Base-by-base conservation (phyloP, 257 asterid species). In the Galeopsis tetrahit region DNA sequence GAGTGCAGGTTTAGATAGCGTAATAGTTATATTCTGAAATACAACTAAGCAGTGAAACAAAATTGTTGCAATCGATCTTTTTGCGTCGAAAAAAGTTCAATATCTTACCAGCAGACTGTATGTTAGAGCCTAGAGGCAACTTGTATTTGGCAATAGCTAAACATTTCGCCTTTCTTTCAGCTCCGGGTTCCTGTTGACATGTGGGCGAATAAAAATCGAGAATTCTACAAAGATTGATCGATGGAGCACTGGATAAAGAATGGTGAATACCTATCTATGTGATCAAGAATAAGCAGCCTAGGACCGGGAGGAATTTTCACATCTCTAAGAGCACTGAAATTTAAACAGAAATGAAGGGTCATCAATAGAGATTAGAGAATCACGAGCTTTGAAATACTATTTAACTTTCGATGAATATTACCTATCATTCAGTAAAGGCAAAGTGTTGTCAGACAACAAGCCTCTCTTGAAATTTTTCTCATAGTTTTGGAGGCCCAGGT, bases 381-480 rank as follows among this genome's bases (percentile, higher is more conserved):
- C 1, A 6, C 0, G 31, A 17, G 71, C 15, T 33, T 76, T 11
- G 52, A 28, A 15, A 66, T 36, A 7, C 42, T 33, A 39, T 39
- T 46, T 21, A 32, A 39, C 33, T n/a, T 61, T n/a, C 40, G 15
- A 69, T 35, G 43, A 13, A 3, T 49, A 28, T 2, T 83, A 78
- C 98, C 94, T 82, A 35, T 92, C 98, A 13, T 79, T 90, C 42
- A 92, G 89, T 83, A 90, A 82, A 11, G 96, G 97, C 80, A 92
- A 75, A 40, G 98, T 92, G 80, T 7, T 78, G 80, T 92, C 98
- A 0, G 78, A 88, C 67, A 92, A 77, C 89, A 92, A 65, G 74
- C 98, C 98, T 76, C 63, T 86, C 88, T 90, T 92, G 73, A 92
- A 92, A 75, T 92, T 92, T 86, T 86, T 92, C 85, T 90, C 97